Evolutionary conservation across 1,139 yeast species (phyloP), one percentile per base, ranked within the genome.

Genomic region (Suhomyces ambrosiae): DNA sequence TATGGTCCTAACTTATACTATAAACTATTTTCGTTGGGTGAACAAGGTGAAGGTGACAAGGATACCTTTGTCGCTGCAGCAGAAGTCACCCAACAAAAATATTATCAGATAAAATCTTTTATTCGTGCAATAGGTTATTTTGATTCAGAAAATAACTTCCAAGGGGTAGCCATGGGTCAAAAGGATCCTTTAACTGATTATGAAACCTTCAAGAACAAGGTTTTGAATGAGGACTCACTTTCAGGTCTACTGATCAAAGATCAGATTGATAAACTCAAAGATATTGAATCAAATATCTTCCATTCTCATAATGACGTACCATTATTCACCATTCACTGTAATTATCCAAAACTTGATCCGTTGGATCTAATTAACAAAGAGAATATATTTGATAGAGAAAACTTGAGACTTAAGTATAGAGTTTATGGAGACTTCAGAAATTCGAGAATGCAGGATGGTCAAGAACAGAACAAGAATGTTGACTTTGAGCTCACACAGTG

Each of bases 11-110:
- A 64, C 4, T 63, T 71, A 40, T 80, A 69, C 50, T 80, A 80
- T 47, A 74, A 74, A 23, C 56, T 80, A 25, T 66, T 80, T 35
- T 73, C 82, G 0, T 76, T 79, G 52, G 86, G 86, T 7, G 76
- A 71, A 19, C 71, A 64, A 41, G 86, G 86, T 24, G 85, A 80
- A 56, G 86, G 86, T 34, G 87, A 80, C 48, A 80, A 80, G 50
- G 86, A 80, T 44, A 80, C 86, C 0, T 80, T 79, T 51, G 65
- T 68, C 16, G 76, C 82, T 0, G 85, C 82, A 1, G 82, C 84
- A 1, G 56, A 60, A 33, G 74, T 65, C n/a, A 64, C 71, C 7
- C 58, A 63, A 2, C 68, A 74, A 42, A 60, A 63, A 2, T 77
- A 65, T 36, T 80, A 80, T 51, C 85, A 79, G 52, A 75, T 80